Base-by-base conservation (phyloP, 805 yeast genomes). In the Wickerhamiella allomyrinae region DNA sequence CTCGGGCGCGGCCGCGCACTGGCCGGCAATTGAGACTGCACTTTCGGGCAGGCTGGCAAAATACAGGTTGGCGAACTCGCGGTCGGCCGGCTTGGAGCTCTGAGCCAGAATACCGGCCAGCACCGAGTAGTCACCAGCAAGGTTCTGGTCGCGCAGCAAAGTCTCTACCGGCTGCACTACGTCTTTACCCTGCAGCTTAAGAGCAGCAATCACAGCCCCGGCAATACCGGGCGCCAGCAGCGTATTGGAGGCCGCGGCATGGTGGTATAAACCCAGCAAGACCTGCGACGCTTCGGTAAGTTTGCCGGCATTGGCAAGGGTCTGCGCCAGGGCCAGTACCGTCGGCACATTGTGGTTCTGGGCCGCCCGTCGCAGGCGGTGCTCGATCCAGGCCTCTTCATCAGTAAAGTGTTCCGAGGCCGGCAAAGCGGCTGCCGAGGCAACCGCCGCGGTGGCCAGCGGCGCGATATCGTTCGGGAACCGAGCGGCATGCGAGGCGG, bases 161-260 rank as follows among this genome's bases (percentile, higher is more conserved):
- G 10, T 21, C 19, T n/a, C 20, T 8, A 34, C 31, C 2, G 42
- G 41, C 37, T 40, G 22, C n/a, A 13, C 34, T 7, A 40, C 37
- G 21, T 42, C 41, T 7, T 17, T 14, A 9, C 31, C 31, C 31
- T 27, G 24, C n/a, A 20, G 39, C 29, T 23, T 36, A 14, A 20
- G 29, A 11, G 77, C 52, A 11, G 72, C 62, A 8, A 70, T 61
- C 22, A 76, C 57, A 5, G 69, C 58, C 21, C 75, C 73, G 31
- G 71, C 62, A 36, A 79, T 54, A 3, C 73, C 72, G 2, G 43
- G 33, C 3, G 39, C 25, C 27, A 41, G 24, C 21, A 14, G 6
- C 7, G 21, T n/a, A 9, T 36, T 36, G 13, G 36, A 14, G 22
- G 36, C 21, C 8, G 8, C 10, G 9, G 13, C 14, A 3, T 20